Base-by-base conservation (phyloP, 768 basidiomycete species). In the Collybiopsis luxurians region DNA sequence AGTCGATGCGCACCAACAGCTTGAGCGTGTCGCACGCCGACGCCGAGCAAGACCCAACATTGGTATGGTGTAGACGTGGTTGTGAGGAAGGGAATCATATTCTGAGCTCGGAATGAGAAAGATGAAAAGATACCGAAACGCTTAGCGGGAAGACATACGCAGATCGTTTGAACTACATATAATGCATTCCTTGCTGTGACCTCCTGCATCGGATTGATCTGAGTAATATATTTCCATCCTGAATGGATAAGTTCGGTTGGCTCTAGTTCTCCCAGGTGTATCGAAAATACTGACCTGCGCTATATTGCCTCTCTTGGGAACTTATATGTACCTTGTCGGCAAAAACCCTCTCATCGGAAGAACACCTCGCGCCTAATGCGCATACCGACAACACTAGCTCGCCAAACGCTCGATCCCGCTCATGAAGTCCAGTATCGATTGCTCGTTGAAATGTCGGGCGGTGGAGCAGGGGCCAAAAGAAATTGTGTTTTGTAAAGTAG, bases 1-100 rank as follows among this genome's bases (percentile, higher is more conserved):
- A 79, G 70, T 50, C 74, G 67, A 67, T 93, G 92, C 1, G 83
- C 86, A 26, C 92, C 85, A 38, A 90, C 81, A 60, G 92, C 90
- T 66, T 91, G 85, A 1, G 84, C 83, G 45, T 86, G 73, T 2
- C 89, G 84, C 26, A 92, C 70, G n/a, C 85, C 87, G 40, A 87
- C 71, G 0, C 87, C 86, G 31, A 84, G 75, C 9, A 83, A 73
- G 5, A 79, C 77, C 90, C 89, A 92, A 43, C 72, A 72, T 12
- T 81, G 78, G 47, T 84, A 81, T 1, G 82, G 77, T 0, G 73
- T 76, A 6, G 76, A 79, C 0, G 80, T 75, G 4, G 74, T 73
- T 52, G 78, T 77, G 19, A 79, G 66, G 68, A 75, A 85, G 45
- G 77, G 34, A 0, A 79, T 73, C 39, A 73, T 71, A 39, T 85